Percentiles rank a stretch among this genome's conserved stretches.
These are phyloP conservation scores for Boletellus sp. DNA, from an alignment of 1,284 basidiomycete genomes.

Conservation along the genomic window DNA sequence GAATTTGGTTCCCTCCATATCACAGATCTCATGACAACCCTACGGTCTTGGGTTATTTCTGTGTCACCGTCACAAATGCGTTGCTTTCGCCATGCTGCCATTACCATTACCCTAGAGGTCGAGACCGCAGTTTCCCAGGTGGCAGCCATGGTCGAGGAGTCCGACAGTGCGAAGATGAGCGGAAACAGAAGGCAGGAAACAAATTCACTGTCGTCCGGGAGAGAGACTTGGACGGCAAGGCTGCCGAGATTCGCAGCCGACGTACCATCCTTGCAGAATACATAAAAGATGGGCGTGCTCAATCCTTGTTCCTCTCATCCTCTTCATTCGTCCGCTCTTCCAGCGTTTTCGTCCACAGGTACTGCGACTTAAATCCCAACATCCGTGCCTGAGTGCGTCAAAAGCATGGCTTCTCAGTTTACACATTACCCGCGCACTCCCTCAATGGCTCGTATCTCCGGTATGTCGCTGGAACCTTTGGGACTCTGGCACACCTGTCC, in stretches of 20 bases:
- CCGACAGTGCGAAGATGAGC: conserved; percentile 86
- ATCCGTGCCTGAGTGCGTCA: conserved; percentile 94
- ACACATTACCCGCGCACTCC: conserved; percentile 86
- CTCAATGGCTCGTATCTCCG: conserved; percentile 84
- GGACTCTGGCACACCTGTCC: conserved; percentile 77
- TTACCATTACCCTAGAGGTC: conserved; percentile 81
- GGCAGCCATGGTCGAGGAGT: conserved; percentile 78
- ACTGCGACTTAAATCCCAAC: conserved; percentile 87
- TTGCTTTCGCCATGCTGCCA: conserved; percentile 94
- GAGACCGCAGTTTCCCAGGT: conserved; percentile 83
- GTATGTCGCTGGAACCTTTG: conserved; percentile 95
- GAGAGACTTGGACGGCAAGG: conserved; percentile 77
- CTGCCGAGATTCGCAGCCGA: conserved; percentile 69
- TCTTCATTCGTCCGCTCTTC: no score
- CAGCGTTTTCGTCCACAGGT: conserved; percentile 78
- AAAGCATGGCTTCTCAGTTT: conserved; percentile 90
- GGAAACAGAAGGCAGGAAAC: conserved; percentile 66
- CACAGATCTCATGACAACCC: conserved; percentile 73
- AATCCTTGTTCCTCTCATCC: background rate
- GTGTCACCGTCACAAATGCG: conserved; percentile 94
- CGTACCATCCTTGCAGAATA: conserved; percentile 76
- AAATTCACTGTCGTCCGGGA: conserved; percentile 52
- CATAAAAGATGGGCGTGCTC: conserved; percentile 77
- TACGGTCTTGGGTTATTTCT: conserved; percentile 89
- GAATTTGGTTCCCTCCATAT: conserved; percentile 76